Percentiles rank a stretch among this genome's conserved stretches.
Evolutionary conservation across 805 yeast species (phyloP).

Genomic region (Wickerhamiella slavikovae): DNA sequence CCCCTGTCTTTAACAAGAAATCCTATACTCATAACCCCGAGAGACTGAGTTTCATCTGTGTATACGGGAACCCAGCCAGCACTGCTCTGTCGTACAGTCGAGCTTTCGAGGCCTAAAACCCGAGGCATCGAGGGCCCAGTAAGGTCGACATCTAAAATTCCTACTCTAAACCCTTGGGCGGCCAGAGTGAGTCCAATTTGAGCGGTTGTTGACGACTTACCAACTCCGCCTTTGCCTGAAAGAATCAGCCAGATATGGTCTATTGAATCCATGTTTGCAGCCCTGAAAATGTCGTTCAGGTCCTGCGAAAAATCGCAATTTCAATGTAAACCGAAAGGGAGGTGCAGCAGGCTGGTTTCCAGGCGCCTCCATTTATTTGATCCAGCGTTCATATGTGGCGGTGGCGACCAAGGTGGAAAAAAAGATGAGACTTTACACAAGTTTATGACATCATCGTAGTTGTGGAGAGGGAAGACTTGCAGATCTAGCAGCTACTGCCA

Average conservation of each 20-base stretch:
- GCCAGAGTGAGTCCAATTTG: slow-evolving; percentile 77
- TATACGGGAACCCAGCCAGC: slow-evolving; percentile 88
- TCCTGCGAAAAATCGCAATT: too few species aligned
- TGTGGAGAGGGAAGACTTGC: too few species aligned
- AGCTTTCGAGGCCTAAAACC: slow-evolving; percentile 77
- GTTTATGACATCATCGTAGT: too few species aligned
- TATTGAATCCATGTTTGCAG: slow-evolving; percentile 20
- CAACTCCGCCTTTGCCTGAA: slow-evolving; percentile 80
- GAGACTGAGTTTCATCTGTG: slow-evolving; percentile 22
- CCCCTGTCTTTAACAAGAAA: slow-evolving; percentile 69
- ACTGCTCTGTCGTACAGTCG: slow-evolving; percentile 59
- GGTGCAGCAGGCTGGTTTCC: too few species aligned
- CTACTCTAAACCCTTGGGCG: slow-evolving; percentile 57
- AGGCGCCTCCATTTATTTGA: too few species aligned
- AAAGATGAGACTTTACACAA: too few species aligned
- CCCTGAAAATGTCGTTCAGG: too few species aligned
- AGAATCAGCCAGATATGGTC: slow-evolving; percentile 64
- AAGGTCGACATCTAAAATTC: slow-evolving; percentile 82
- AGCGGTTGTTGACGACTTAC: slow-evolving; percentile 88
- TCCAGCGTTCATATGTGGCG: too few species aligned
- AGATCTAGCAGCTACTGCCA: too few species aligned
- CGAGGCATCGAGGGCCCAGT: slow-evolving; percentile 95
- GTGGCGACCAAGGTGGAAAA: too few species aligned
- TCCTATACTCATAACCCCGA: slow-evolving; percentile 72
- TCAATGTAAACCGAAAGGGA: too few species aligned